A percentile compares a stretch with the other conserved stretches of the same genome.
Conservation (phyloP, 345 rosid genomes). For the Syzygium grande region DNA sequence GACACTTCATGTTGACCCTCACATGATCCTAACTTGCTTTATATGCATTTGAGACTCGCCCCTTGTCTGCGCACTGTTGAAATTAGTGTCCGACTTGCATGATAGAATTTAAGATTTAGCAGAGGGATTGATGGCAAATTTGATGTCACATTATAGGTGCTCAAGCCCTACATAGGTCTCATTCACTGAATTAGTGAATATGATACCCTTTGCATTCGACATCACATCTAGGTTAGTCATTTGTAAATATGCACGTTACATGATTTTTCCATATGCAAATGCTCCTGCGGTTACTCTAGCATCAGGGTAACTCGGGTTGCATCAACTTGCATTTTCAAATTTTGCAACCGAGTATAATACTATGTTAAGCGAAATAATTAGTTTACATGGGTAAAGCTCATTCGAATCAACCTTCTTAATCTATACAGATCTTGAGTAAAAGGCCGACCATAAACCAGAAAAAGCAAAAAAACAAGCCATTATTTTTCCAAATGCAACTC, state of each 20-base stretch:
- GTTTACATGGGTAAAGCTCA: neutral
- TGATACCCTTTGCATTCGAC: too few relatives aligned
- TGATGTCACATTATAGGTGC: too few relatives aligned
- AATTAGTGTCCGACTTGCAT: neutral
- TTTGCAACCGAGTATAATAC: neutral
- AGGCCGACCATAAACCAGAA: neutral
- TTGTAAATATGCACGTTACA: too few relatives aligned
- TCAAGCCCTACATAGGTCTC: neutral
- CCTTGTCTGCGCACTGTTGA: neutral
- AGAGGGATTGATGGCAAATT: neutral
- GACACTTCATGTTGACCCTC: neutral
- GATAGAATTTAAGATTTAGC: neutral
- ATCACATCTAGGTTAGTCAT: too few relatives aligned
- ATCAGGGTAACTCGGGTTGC: neutral
- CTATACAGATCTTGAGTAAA: neutral
- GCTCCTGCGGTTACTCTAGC: neutral
- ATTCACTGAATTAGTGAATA: neutral
- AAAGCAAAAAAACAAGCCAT: neutral
- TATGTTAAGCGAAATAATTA: neutral
- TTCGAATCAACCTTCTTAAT: neutral
- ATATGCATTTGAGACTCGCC: neutral
- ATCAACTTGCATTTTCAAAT: neutral
- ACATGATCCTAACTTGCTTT: neutral
- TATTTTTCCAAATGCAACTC: neutral
- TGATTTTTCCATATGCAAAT: neutral